Percentiles rank a stretch among this genome's conserved stretches.
Conservation (phyloP, 768 basidiomycete genomes). For the Exsudoporus frostii region DNA sequence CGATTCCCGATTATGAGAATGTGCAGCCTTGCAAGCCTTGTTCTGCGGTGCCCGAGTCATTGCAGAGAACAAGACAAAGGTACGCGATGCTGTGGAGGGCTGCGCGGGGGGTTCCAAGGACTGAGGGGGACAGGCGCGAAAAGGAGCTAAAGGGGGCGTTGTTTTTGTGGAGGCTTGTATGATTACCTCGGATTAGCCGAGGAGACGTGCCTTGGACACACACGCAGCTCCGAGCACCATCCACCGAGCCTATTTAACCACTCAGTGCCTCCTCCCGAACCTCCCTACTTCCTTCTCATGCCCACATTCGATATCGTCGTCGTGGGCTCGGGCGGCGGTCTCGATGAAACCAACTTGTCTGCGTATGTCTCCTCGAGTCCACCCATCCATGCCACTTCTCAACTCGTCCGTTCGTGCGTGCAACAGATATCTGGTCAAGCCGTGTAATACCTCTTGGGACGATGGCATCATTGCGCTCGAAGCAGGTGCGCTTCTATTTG, state of each 20-base stretch:
- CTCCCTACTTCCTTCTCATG: slow-evolving; percentile 25
- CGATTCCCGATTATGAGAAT: slow-evolving; percentile 17
- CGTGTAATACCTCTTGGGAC: slow-evolving; percentile 60
- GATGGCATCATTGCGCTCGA: slow-evolving; percentile 84
- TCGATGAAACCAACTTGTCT: slow-evolving; percentile 84
- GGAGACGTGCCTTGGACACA: slow-evolving; percentile 17
- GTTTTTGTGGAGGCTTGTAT: neutral
- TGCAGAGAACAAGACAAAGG: slow-evolving; percentile 9
- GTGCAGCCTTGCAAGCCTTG: neutral
- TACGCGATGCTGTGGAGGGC: slow-evolving; percentile 7
- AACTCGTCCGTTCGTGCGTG: slow-evolving; percentile 8
- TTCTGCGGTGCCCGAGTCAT: neutral
- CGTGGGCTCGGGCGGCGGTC: slow-evolving; percentile 86
- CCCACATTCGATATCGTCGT: slow-evolving; percentile 69
- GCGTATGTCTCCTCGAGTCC: slow-evolving; percentile 49
- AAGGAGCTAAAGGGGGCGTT: neutral
- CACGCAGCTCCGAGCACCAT: neutral
- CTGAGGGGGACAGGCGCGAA: neutral
- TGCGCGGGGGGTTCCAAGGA: neutral
- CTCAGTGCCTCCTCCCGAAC: neutral
- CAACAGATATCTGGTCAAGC: slow-evolving; percentile 86
- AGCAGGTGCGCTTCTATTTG: slow-evolving; percentile 55
- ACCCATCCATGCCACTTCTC: neutral
- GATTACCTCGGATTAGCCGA: slow-evolving; percentile 20
- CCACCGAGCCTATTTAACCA: neutral